Evolutionary conservation across 345 rosid genomes (phyloP), one percentile per base, ranked within the genome.

Genomic region (Cardamine occulta): DNA sequence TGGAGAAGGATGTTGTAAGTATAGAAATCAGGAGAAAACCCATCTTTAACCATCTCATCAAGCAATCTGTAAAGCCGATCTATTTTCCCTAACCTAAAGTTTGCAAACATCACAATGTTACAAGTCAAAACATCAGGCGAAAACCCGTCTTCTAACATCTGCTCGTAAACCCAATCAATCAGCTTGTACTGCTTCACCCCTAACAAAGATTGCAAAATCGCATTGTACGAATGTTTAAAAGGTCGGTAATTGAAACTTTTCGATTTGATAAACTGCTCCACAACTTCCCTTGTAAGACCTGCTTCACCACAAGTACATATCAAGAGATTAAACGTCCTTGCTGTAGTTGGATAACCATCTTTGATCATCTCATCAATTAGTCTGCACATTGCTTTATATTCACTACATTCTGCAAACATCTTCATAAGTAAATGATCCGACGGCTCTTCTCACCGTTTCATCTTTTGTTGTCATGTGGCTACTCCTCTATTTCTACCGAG

Each of bases 351-450:
- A 65, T 85, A 80, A 15, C 97, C 90, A 21, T 88, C 90, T 76
- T 88, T 87, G 18, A 82, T 79, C 99, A 92, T 95, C 82, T 95
- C 97, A 74, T 92, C 97, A 1, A 85, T 86, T 9, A 92, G 78
- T 73, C 93, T 86, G 83, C 96, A 88, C 93, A 95, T 95, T 19
- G 97, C 89, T 86, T 82, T 90, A 78, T 80, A 89, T 81, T 90
- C 97, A 26, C 85, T 91, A 57, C 93, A 86, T 8, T 87, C 88
- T 4, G 97, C 88, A 73, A 89, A 85, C 44, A 90, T 86, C 81
- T 90, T 88, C 97, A 95, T 88, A 70, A 92, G 85, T 63, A 84
- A 79, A 83, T 92, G 72, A 84, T 52, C 83, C 79, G 0, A 10
- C 56, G 24, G 63, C 84, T 15, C 83, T 86, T 64, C 28, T 86